Conservation (phyloP, 805 yeast species). For the Sugiyamaella boreocaroliniensis region DNA sequence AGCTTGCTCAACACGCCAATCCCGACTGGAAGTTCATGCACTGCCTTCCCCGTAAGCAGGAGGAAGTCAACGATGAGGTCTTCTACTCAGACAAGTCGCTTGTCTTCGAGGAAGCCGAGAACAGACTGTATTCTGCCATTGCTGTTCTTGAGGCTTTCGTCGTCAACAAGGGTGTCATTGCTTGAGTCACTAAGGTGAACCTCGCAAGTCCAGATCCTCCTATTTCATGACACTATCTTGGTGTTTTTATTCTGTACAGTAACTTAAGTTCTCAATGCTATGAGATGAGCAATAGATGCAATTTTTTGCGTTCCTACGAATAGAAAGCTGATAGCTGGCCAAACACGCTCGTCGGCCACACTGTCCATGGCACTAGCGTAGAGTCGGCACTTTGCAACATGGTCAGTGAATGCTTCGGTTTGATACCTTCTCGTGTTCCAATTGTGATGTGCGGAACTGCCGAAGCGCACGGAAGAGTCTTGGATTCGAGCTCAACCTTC, state of each 20-base stretch:
- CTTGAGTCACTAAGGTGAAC: not conserved
- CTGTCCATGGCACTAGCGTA: slow-evolving; percentile 13
- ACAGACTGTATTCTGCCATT: slow-evolving; percentile 92
- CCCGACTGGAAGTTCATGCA: slow-evolving; percentile 89
- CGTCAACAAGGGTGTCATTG: slow-evolving; percentile 57
- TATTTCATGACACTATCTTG: no score
- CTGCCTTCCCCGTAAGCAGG: slow-evolving; percentile 91
- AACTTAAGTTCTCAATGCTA: no score
- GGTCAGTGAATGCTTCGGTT: slow-evolving; percentile 49
- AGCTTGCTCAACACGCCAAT: slow-evolving; percentile 50
- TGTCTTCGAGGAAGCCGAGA: slow-evolving; percentile 94
- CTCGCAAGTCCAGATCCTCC: not conserved
- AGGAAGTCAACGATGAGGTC: slow-evolving; percentile 90
- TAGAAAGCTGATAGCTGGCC: slow-evolving; percentile 14
- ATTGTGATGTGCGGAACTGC: slow-evolving; percentile 63
- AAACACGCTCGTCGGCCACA: slow-evolving; percentile 14
- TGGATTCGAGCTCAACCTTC: slow-evolving; percentile 35
- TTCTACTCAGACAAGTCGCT: slow-evolving; percentile 78
- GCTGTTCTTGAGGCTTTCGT: slow-evolving; percentile 89
- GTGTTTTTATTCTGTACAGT: no score
- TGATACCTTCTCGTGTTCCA: slow-evolving; percentile 46
- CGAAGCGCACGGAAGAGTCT: slow-evolving; percentile 33
- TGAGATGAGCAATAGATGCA: no score
- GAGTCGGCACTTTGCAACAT: slow-evolving; percentile 22
- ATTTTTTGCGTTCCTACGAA: not conserved